Evolutionary conservation across 2,329 filamentous ascomycete genomes (phyloP).

Genomic region (Geosmithia morbida): DNA sequence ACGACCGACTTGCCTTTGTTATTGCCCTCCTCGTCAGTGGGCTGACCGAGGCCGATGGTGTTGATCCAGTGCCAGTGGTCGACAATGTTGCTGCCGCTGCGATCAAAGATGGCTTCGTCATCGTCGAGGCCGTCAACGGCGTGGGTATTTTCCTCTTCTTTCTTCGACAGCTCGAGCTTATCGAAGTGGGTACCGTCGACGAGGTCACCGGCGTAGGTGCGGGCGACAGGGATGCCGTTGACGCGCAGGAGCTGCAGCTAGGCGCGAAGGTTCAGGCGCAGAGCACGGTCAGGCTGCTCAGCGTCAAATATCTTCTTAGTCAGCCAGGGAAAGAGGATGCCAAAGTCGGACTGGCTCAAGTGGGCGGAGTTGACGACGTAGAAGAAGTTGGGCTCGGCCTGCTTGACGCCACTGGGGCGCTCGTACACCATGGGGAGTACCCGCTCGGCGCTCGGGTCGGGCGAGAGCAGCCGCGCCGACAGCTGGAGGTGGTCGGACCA

Average conservation of each 20-base stretch:
- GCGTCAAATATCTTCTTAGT: constrained; percentile 43
- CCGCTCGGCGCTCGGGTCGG: constrained; percentile 27
- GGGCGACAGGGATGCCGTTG: constrained; percentile 31
- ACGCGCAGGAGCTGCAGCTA: constrained; percentile 39
- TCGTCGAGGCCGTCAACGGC: constrained; percentile 24
- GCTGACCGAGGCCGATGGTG: constrained; percentile 28
- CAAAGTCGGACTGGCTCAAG: constrained; percentile 73
- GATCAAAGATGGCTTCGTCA: constrained; percentile 36
- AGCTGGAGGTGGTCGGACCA: constrained; percentile 60
- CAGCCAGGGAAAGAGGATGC: constrained; percentile 63
- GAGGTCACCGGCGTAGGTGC: constrained; percentile 34
- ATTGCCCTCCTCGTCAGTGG: constrained; percentile 9
- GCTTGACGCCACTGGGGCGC: constrained; percentile 23
- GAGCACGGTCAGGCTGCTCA: constrained; percentile 40
- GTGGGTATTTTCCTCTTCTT: constrained; percentile 3
- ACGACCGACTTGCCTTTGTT: constrained; percentile 13
- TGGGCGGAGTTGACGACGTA: constrained; percentile 64
- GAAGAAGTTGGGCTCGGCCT: constrained; percentile 52
- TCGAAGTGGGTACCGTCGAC: constrained; percentile 28
- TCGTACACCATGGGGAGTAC: constrained; percentile 27
- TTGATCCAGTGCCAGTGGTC: constrained; percentile 39
- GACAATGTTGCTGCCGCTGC: constrained; percentile 21
- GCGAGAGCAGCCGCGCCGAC: constrained; percentile 51
- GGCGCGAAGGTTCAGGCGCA: constrained; percentile 45
- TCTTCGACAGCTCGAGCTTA: constrained; percentile 15